Percentiles rank a stretch among this genome's conserved stretches.
Evolutionary conservation across 768 basidiomycete genomes (phyloP).

Genomic region (Naematelia encephala): DNA sequence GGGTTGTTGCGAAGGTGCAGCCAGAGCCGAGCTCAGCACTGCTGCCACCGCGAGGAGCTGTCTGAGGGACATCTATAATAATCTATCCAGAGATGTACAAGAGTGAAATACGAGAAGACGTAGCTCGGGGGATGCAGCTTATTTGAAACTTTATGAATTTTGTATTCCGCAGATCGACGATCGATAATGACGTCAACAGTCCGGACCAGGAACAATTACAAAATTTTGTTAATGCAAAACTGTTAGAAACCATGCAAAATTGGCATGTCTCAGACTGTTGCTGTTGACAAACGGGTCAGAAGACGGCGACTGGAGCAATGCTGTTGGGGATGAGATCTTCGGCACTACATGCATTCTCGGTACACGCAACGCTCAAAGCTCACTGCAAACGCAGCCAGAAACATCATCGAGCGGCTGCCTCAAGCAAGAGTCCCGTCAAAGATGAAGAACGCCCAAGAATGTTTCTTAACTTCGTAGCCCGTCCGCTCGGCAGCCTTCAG

Average conservation of each 20-base stretch:
- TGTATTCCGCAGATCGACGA: too few species aligned
- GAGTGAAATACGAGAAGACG: too few species aligned
- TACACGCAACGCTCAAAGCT: neutral
- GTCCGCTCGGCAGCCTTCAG: constrained; percentile 4
- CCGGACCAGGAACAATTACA: neutral
- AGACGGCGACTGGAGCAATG: too few species aligned
- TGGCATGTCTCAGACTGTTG: too few species aligned
- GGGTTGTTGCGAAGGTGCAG: neutral
- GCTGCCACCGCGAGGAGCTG: neutral
- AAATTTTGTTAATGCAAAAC: neutral
- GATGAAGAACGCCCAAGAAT: constrained; percentile 48
- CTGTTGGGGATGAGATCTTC: neutral
- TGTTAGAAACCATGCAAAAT: neutral
- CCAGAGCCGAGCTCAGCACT: neutral
- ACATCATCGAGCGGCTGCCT: neutral
- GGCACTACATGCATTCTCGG: neutral
- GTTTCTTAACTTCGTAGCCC: constrained; percentile 29
- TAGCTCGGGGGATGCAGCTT: too few species aligned
- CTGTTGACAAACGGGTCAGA: too few species aligned
- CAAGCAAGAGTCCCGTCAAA: constrained; percentile 24
- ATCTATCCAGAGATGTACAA: neutral
- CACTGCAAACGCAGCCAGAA: neutral
- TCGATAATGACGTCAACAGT: neutral
- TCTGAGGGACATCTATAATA: neutral
- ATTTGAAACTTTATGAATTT: too few species aligned